Conservation (phyloP, 371 early-diverging fungal species). For the Syncephalastrum contaminatum region DNA sequence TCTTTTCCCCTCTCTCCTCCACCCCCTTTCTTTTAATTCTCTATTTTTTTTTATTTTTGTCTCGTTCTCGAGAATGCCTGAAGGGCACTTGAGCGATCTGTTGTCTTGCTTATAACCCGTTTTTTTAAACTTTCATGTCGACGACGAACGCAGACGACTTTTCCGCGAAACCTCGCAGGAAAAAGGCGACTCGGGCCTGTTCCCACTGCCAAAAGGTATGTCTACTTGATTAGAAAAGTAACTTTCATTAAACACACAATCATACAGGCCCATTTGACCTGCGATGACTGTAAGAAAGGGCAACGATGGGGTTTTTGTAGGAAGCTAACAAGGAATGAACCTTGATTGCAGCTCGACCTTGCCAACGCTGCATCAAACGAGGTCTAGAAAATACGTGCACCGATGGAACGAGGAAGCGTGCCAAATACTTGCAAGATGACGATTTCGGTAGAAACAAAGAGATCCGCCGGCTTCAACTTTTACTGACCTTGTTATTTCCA, state of each 20-base stretch:
- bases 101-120: neutral
- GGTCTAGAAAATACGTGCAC: constrained; percentile 32
- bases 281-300: constrained; percentile 39
- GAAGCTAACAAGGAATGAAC: neutral
- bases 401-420: constrained; percentile 41
- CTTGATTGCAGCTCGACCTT: constrained; percentile 30
- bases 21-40: too few relatives aligned
- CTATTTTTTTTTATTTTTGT: too few relatives aligned
- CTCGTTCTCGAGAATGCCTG: constrained; percentile 3
- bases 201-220: constrained; percentile 50
- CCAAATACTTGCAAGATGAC: constrained; percentile 76
- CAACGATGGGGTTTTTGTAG: neutral
- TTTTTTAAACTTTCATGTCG: neutral
- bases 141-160: constrained; percentile 8
- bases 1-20: too few relatives aligned
- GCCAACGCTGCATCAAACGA: constrained; percentile 38
- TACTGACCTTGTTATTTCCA: constrained; percentile 5
- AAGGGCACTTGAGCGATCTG: constrained; percentile 2
- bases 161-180: constrained; percentile 17
- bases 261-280: constrained; percentile 33
- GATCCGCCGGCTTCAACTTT: neutral
- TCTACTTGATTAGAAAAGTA: neutral
- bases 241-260: neutral
- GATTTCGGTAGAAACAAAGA: constrained; percentile 15
- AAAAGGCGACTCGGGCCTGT: constrained; percentile 33